Base-by-base conservation (phyloP, 805 yeast genomes). In the Kuraishia cidri region DNA sequence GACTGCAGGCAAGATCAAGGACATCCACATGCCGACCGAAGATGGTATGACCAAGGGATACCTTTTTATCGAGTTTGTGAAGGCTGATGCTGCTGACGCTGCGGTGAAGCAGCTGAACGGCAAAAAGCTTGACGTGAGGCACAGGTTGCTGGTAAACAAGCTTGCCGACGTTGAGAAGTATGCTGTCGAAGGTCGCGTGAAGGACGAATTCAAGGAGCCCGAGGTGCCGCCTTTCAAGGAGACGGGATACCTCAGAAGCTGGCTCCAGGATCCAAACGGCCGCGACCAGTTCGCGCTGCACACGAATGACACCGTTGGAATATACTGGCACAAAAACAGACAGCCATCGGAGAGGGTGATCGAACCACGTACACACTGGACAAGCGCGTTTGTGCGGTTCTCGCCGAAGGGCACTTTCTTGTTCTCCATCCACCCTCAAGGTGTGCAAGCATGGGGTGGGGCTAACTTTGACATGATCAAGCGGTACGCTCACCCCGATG, bases 371-470 rank as follows among this genome's bases (percentile, higher is more conserved):
- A 66, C 69, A 42, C 78, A 80, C 44, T 86, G 94, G 83, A 87
- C 97, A 37, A 78, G 86, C 38, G 79, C 85, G 40, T 87, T 79
- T 47, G 83, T 86, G 47, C 78, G 79, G 54, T 90, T 87, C 66
- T 86, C 97, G 31, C 95, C 97, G 52, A 78, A 77, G 60, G 99
- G 99, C 58, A 77, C 90, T 9, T 88, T 76, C 52, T 60, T 90
- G 42, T 75, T 84, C 46, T 79, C 97, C 1, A 69, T 87, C 47
- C 97, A 90, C 60, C 86, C 86, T 32, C 94, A 85, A 60, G 97
- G 97, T 68, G 77, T 87, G 36, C 94, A 86, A 56, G 73, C 90
- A 18, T 92, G 97, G 94, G 98, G 97, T 53, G 97, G 97, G 40
- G 72, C 73, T 35, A 66, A 72, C 30, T 86, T 86, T 52, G 75